Base-by-base conservation (phyloP, 2,329 filamentous ascomycete genomes). In the Elsinoe arachidis region DNA sequence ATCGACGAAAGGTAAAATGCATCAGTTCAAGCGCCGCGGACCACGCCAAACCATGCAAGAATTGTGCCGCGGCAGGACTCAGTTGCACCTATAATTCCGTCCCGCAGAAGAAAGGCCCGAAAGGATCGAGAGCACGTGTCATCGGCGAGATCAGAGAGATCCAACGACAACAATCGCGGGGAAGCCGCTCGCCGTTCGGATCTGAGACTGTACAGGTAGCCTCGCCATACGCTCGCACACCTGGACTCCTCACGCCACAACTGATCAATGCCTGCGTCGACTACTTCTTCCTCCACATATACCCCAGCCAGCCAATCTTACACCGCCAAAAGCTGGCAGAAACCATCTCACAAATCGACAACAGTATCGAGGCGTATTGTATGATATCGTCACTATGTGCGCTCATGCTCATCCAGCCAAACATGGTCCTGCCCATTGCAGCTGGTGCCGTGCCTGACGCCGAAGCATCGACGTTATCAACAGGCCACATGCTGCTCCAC, bases 41-140 rank as follows among this genome's bases (percentile, higher is more conserved):
- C 64, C 73, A 74, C 59, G 72, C 72, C 33, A 71, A 71, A 56
- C 79, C 81, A 3, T 85, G 82, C 72, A 80, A 81, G 68, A 83
- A 83, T 65, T 85, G 82, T 67, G 69, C 76, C 55, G 78, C 78
- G 58, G 80, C 81, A 30, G 76, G 79, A 21, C 74, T 85, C 60
- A 76, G 72, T n/a, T 85, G 82, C 72, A 84, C 81, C 62, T 81
- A 82, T 67, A 82, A 84, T 64, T 80, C 83, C 64, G 78, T 85
- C 43, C 82, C 82, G 12, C 80, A 82, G 68, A 84, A 83, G 69
- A 80, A 83, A 63, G 82, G 82, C 2, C 82, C 82, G 11, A 85
- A 84, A 64, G 79, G 80, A 26, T 81, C 80, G 52, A 77, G 80
- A 59, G 82, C 82, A 34, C 80, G 82, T 62, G 80, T 85, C 39